phyloP scores from a whole-genome alignment of 2,329 filamentous ascomycete species.

The Fusarium beomiforme region DNA sequence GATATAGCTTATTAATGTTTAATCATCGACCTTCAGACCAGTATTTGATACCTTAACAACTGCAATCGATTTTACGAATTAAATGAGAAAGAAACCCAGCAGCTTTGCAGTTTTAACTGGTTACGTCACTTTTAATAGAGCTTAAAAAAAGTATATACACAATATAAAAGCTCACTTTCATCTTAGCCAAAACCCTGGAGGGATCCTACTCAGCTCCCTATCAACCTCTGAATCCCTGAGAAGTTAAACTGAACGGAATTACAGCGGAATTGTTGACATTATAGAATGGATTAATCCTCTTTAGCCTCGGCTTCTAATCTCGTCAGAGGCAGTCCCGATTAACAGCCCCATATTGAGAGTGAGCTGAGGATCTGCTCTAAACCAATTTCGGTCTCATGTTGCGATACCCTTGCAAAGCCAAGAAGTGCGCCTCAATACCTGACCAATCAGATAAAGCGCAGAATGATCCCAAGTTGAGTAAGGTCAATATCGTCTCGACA shows the following conservation, averaged over 20 bases:
- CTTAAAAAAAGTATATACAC: too few species aligned
- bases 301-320: background rate
- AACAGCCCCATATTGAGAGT: background rate
- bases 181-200: too few species aligned
- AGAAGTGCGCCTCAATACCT: background rate
- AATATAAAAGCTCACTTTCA: too few species aligned
- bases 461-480: background rate
- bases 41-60: too few species aligned
- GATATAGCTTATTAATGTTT: too few species aligned
- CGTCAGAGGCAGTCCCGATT: background rate
- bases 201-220: too few species aligned
- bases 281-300: background rate
- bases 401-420: conserved; percentile 1
- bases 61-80: too few species aligned
- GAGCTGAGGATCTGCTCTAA: conserved; percentile 6
- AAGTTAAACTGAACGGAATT: background rate
- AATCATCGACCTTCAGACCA: too few species aligned
- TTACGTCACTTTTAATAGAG: too few species aligned
- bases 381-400: conserved; percentile 4
- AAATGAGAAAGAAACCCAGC: too few species aligned
- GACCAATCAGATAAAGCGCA: conserved; percentile 11
- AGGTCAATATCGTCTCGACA: background rate
- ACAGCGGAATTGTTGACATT: background rate
- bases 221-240: too few species aligned
- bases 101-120: too few species aligned